Conservation (phyloP, 2,329 filamentous ascomycete species). For the Fusarium pseudoanthophilum region DNA sequence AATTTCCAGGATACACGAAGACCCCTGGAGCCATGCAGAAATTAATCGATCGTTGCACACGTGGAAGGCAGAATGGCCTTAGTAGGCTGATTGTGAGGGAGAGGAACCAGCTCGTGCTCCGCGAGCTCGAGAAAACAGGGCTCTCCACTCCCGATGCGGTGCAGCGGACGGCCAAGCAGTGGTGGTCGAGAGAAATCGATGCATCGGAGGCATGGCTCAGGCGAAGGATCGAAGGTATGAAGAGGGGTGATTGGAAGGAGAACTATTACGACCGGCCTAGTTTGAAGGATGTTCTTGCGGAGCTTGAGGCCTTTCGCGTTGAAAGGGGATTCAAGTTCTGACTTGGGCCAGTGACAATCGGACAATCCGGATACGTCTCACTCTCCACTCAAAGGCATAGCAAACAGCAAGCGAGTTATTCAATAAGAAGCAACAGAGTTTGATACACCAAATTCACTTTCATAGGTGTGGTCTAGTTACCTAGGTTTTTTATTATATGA, state of each 20-base stretch:
- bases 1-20: conserved; percentile 64
- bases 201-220: conserved; percentile 60
- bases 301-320: conserved; percentile 45
- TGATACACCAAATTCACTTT: not conserved
- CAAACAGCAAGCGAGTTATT: not conserved
- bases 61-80: conserved; percentile 58
- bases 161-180: conserved; percentile 54
- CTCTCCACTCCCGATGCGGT: conserved; percentile 51
- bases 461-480: not conserved
- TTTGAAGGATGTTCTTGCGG: conserved; percentile 55
- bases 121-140: conserved; percentile 46
- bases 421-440: not conserved
- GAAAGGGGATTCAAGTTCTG: conserved; percentile 31
- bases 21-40: conserved; percentile 59
- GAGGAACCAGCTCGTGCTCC: conserved; percentile 59
- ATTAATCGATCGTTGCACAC: conserved; percentile 64
- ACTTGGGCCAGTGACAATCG: not conserved
- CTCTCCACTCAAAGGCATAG: conserved; percentile 5
- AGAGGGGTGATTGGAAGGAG: conserved; percentile 58
- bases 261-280: conserved; percentile 63
- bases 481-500: not conserved
- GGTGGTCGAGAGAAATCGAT: conserved; percentile 62
- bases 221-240: conserved; percentile 52
- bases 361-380: not conserved
- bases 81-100: conserved; percentile 57